phyloP scores from a whole-genome alignment of 331 rosid genomes.

The Arachis monticola region DNA sequence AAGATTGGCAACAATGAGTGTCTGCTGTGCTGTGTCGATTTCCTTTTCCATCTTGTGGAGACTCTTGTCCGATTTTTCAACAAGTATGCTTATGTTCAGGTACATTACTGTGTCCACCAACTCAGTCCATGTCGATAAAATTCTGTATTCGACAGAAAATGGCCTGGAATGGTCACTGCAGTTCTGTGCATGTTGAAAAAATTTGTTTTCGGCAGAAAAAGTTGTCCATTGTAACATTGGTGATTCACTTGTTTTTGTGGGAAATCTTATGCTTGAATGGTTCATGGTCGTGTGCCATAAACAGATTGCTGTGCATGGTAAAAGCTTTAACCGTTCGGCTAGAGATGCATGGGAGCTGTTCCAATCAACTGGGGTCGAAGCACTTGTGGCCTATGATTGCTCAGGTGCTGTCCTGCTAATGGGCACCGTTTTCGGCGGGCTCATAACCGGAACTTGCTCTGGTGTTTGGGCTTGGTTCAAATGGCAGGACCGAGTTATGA shows the following conservation, averaged over 20 bases:
- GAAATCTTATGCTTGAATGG: slow-evolving; percentile 6
- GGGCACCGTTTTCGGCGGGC: slow-evolving; percentile 88
- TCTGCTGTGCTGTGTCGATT: slow-evolving; percentile 95
- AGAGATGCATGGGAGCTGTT: slow-evolving; percentile 99
- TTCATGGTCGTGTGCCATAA: slow-evolving; percentile 29
- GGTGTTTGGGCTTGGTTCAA: slow-evolving; percentile 86
- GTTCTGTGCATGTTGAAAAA: neutral
- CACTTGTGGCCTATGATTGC: slow-evolving; percentile 95
- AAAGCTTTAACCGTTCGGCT: slow-evolving; percentile 89
- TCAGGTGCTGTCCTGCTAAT: slow-evolving; percentile 97
- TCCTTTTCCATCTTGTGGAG: slow-evolving; percentile 96
- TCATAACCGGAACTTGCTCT: slow-evolving; percentile 90
- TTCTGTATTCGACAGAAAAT: slow-evolving; percentile 14
- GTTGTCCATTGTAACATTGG: neutral
- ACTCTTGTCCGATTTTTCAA: slow-evolving; percentile 97
- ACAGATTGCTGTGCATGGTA: slow-evolving; percentile 95
- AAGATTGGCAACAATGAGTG: slow-evolving; percentile 97
- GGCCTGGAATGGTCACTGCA: neutral
- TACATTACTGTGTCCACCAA: slow-evolving; percentile 35
- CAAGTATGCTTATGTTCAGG: slow-evolving; percentile 99
- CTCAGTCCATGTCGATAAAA: neutral
- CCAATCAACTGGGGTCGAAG: slow-evolving; percentile 98
- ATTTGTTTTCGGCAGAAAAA: neutral
- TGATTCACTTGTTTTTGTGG: slow-evolving; percentile 18
- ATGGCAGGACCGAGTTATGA: slow-evolving; percentile 69